These are phyloP conservation scores for Volvariella surrecta DNA, from an alignment of 1,284 basidiomycete genomes.

Conservation along the genomic window DNA sequence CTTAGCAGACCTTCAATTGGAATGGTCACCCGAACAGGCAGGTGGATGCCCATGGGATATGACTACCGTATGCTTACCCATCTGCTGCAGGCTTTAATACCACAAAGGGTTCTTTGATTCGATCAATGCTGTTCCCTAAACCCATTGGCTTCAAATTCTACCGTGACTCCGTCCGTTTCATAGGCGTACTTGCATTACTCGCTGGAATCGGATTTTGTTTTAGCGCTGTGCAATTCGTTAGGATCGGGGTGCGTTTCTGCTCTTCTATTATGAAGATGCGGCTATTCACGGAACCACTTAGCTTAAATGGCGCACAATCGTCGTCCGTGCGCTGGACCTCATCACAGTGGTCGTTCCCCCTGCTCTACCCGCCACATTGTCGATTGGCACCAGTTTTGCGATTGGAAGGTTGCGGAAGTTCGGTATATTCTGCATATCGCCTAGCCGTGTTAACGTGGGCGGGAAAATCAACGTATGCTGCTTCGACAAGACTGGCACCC, in stretches of 20 bases:
- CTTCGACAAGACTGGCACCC: slow-evolving; percentile 98
- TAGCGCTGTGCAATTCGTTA: slow-evolving; percentile 87
- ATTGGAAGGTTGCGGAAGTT: slow-evolving; percentile 82
- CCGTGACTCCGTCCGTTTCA: slow-evolving; percentile 96
- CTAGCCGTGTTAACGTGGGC: slow-evolving; percentile 91
- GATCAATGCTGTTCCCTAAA: slow-evolving; percentile 98
- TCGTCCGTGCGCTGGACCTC: slow-evolving; percentile 91
- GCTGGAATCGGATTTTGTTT: slow-evolving; percentile 84
- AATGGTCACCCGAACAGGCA: slow-evolving; percentile 87
- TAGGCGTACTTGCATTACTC: slow-evolving; percentile 84
- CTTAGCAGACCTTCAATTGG: slow-evolving; percentile 66
- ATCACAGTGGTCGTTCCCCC: slow-evolving; percentile 98
- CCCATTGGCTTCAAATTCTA: slow-evolving; percentile 98
- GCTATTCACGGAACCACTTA: slow-evolving; percentile 18
- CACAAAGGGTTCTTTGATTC: slow-evolving; percentile 92
- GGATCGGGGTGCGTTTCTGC: slow-evolving; percentile 64
- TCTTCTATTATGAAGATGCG: background rate
- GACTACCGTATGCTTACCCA: slow-evolving; percentile 2
- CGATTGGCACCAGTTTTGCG: slow-evolving; percentile 96
- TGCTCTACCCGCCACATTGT: slow-evolving; percentile 93
- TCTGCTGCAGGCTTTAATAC: slow-evolving; percentile 78
- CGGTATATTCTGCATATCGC: slow-evolving; percentile 96
- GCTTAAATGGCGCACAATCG: slow-evolving; percentile 86
- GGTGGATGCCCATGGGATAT: slow-evolving; percentile 10
- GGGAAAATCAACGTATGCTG: slow-evolving; percentile 98